Evolutionary conservation across 306 rosid genomes (phyloP).

Genomic region (Cercis canadensis): DNA sequence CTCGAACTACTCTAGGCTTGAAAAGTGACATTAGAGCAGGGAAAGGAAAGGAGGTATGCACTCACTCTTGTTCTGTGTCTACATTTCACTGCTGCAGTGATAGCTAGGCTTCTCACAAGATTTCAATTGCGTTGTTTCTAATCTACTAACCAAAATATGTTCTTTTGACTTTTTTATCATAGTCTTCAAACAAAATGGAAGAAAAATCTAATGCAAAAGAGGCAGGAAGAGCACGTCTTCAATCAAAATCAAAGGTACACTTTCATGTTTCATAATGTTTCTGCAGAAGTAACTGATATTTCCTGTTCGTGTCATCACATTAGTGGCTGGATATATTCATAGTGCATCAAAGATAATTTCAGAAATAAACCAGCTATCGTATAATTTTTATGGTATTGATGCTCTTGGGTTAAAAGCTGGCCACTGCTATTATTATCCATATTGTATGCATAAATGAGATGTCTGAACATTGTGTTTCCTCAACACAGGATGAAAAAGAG

Average conservation of each 20-base stretch:
- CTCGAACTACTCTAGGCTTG: conserved; percentile 43
- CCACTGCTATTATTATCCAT: conserved; percentile 7
- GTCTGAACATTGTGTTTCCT: conserved; percentile 32
- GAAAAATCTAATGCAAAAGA: conserved; percentile 51
- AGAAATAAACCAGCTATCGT: background rate
- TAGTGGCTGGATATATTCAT: conserved; percentile 15
- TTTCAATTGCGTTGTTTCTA: conserved; percentile 19
- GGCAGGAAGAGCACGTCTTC: conserved; percentile 53
- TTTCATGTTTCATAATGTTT: conserved; percentile 16
- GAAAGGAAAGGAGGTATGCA: conserved; percentile 68
- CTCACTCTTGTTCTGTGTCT: conserved; percentile 21
- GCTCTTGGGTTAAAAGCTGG: background rate
- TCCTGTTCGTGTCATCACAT: conserved; percentile 33
- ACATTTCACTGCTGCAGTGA: background rate
- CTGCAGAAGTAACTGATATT: conserved; percentile 16
- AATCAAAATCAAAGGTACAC: conserved; percentile 69
- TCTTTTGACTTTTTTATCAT: conserved; percentile 17
- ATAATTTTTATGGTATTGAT: background rate
- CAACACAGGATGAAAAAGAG: conserved; percentile 61
- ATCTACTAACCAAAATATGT: conserved; percentile 15
- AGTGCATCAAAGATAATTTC: conserved; percentile 17
- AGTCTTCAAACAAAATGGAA: conserved; percentile 56
- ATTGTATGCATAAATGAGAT: conserved; percentile 22
- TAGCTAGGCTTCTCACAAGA: background rate
- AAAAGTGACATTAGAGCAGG: conserved; percentile 55